Base-by-base conservation (phyloP, 768 basidiomycete genomes). In the Coprinellus aureogranulatus region DNA sequence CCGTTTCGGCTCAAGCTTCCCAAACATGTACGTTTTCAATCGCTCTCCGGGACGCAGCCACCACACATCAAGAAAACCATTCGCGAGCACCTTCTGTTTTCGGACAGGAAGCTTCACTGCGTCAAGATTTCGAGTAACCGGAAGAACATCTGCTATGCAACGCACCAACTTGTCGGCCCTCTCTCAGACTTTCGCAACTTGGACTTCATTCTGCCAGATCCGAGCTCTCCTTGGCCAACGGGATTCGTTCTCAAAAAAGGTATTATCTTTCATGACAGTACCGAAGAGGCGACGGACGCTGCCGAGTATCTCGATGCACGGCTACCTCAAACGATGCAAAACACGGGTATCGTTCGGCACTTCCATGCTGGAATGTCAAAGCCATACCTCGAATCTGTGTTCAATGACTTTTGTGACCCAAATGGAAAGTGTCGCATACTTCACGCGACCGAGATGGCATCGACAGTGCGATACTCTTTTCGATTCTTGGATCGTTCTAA, bases 341-440 rank as follows among this genome's bases (percentile, higher is more conserved):
- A 59, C 0, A 55, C 26, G 2, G 66, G 66, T 0, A 46, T 72
- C 5, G 49, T 72, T 14, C 40, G 20, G 6, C 67, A 71, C 37
- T 72, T 71, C 40, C 67, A 72, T 28, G 54, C 56, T 4, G 37
- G 46, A 1, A 74, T 74, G 71, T 72, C 70, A 0, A 41, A 57
- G 8, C 48, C 57, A 4, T 73, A 72, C 27, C 61, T 71, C 0
- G 20, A 67, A n/a, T 11, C 55, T 3, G 64, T 60, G 0, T 68
- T 66, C 27, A 28, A 64, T 9, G 61, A 57, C 8, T 66, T 64
- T 51, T 31, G 52, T 6, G 26, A 37, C 12, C 31, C 53, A 4
- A 48, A 53, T 31, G 63, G 63, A 3, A 42, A 16, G 0, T 66
- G 65, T 28, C 44, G 47, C 2, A 59, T 64, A 25, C 8, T 66